A percentile compares a stretch with the other conserved stretches of the same genome.
Evolutionary conservation across 179 eudicot genomes (phyloP).

Genomic region (Silene noctiflora): DNA sequence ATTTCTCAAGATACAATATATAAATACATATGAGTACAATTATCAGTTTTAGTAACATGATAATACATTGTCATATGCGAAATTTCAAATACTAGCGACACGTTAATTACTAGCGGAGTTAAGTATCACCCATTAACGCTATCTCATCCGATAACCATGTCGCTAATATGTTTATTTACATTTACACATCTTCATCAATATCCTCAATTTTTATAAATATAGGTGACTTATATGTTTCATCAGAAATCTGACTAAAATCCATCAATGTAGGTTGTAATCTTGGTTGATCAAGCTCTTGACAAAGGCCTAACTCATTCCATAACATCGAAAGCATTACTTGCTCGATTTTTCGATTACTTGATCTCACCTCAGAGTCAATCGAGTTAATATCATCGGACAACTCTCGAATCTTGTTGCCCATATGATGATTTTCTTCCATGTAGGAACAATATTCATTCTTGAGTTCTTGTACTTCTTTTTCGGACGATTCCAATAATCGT

Average conservation of each 20-base stretch:
- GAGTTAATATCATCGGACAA: slow-evolving; percentile 12
- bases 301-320: slow-evolving; percentile 20
- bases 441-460: slow-evolving; percentile 1
- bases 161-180: too few relatives aligned
- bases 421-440: slow-evolving; percentile 19
- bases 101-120: not conserved
- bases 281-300: slow-evolving; percentile 14
- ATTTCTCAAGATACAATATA: too few relatives aligned
- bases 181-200: not conserved
- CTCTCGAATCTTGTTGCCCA: slow-evolving; percentile 13
- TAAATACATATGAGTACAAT: too few relatives aligned
- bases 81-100: too few relatives aligned
- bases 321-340: slow-evolving; percentile 21
- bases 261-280: not conserved
- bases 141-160: not conserved
- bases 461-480: slow-evolving; percentile 9
- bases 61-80: too few relatives aligned
- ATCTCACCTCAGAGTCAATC: slow-evolving; percentile 26
- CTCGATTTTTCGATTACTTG: slow-evolving; percentile 25
- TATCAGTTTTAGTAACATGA: too few relatives aligned
- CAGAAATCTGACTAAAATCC: not conserved
- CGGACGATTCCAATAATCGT: slow-evolving; percentile 8
- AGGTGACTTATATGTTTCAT: not conserved
- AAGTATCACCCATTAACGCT: not conserved
- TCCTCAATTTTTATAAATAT: slow-evolving; percentile 19